Percentiles rank a stretch among this genome's conserved stretches.
Evolutionary conservation across 1,284 basidiomycete species (phyloP).

Genomic region (Puccinia hordei): DNA sequence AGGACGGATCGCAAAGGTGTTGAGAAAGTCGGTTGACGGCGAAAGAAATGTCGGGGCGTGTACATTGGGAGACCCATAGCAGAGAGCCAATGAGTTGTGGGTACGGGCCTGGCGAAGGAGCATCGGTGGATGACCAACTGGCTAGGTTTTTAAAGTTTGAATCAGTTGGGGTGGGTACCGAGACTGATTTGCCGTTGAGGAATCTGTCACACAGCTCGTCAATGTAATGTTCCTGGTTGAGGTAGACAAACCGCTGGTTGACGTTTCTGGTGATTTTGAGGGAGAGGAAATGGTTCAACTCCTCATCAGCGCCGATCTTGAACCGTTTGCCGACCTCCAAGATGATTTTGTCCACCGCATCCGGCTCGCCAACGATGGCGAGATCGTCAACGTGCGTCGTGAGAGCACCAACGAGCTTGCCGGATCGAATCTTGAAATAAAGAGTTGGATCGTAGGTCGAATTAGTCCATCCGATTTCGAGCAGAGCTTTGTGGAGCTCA

Average conservation of each 20-base stretch:
- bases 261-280: not conserved
- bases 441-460: slow-evolving; percentile 1
- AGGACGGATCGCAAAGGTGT: too few relatives aligned
- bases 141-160: not conserved
- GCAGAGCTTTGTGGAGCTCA: not conserved
- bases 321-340: too few relatives aligned
- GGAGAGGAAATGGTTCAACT: not conserved
- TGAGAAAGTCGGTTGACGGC: too few relatives aligned
- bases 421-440: not conserved
- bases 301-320: too few relatives aligned
- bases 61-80: too few relatives aligned
- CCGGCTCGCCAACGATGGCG: not conserved
- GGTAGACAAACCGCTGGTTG: not conserved
- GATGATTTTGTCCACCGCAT: too few relatives aligned
- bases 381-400: slow-evolving; percentile 1
- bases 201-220: not conserved
- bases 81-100: not conserved
- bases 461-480: not conserved
- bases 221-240: slow-evolving; percentile 6
- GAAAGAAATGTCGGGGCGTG: too few relatives aligned
- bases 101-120: not conserved
- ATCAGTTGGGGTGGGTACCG: not conserved
- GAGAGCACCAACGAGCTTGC: not conserved
- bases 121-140: not conserved
- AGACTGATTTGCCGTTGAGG: not conserved